phyloP scores from a whole-genome alignment of 495 filamentous ascomycete genomes.

The Penicillium subrubescens region DNA sequence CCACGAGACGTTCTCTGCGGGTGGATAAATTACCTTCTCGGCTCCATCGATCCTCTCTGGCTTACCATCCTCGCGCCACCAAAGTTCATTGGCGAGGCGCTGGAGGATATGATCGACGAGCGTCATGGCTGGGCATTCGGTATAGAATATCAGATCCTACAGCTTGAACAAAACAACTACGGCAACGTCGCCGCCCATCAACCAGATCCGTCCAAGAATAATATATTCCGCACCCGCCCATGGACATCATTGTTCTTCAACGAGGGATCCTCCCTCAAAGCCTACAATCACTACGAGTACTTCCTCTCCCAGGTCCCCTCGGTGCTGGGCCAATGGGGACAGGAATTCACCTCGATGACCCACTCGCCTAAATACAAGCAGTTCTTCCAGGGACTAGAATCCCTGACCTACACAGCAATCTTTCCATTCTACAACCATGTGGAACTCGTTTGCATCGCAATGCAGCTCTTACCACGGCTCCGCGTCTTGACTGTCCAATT shows the following conservation, averaged over 20 bases:
- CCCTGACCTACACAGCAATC: constrained; percentile 44
- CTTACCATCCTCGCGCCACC: constrained; percentile 42
- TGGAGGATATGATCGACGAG: constrained; percentile 33
- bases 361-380: constrained; percentile 1
- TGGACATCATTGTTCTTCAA: constrained; percentile 45
- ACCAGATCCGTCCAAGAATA: constrained; percentile 5
- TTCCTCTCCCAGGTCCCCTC: constrained; percentile 43
- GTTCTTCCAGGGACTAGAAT: constrained; percentile 28
- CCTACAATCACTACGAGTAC: constrained; percentile 50
- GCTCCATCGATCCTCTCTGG: constrained; percentile 31
- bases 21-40: constrained; percentile 39
- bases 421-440: constrained; percentile 51
- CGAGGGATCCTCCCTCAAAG: constrained; percentile 44
- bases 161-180: constrained; percentile 2
- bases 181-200: not conserved
- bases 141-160: constrained; percentile 37
- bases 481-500: constrained; percentile 35
- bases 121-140: constrained; percentile 46
- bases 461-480: constrained; percentile 34
- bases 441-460: constrained; percentile 34
- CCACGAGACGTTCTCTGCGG: constrained; percentile 15
- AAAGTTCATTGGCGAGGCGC: constrained; percentile 31
- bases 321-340: constrained; percentile 36
- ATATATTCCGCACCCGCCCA: constrained; percentile 26
- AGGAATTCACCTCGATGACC: constrained; percentile 4